A percentile compares a stretch with the other conserved stretches of the same genome.
Conservation (phyloP, 2,329 filamentous ascomycete genomes). For the Talaromyces sp. region DNA sequence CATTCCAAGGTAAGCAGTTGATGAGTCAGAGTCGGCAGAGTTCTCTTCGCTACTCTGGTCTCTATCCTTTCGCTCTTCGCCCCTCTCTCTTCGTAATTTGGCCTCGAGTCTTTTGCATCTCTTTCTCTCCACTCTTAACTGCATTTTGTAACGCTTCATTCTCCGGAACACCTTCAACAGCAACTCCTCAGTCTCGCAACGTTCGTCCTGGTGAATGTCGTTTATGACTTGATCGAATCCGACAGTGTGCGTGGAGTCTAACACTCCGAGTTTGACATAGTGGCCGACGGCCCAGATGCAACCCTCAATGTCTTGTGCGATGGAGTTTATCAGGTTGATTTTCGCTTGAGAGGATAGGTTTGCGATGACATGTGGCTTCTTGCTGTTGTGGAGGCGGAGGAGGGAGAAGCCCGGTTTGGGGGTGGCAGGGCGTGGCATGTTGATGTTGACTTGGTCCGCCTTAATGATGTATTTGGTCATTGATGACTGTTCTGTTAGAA, state of each 20-base stretch:
- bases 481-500: neutral
- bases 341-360: conserved; percentile 6
- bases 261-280: conserved; percentile 7
- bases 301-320: conserved; percentile 12
- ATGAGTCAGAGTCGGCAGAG: neutral
- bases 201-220: neutral
- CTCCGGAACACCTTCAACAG: neutral
- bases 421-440: conserved; percentile 12
- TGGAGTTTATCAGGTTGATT: conserved; percentile 8
- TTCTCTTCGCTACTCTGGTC: neutral
- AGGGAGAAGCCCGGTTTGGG: conserved; percentile 13
- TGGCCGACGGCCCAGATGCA: conserved; percentile 11
- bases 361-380: conserved; percentile 9
- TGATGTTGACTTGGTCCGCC: neutral
- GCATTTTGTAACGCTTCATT: neutral
- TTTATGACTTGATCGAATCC: conserved; percentile 12
- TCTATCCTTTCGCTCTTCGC: neutral
- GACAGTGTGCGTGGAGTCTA: conserved; percentile 8
- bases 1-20: neutral
- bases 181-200: neutral
- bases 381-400: conserved; percentile 12
- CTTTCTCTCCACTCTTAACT: neutral
- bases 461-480: neutral
- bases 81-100: neutral
- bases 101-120: neutral